Evolutionary conservation across 768 basidiomycete genomes (phyloP), one percentile per base, ranked within the genome.

Genomic region (Tricholoma matsutake): DNA sequence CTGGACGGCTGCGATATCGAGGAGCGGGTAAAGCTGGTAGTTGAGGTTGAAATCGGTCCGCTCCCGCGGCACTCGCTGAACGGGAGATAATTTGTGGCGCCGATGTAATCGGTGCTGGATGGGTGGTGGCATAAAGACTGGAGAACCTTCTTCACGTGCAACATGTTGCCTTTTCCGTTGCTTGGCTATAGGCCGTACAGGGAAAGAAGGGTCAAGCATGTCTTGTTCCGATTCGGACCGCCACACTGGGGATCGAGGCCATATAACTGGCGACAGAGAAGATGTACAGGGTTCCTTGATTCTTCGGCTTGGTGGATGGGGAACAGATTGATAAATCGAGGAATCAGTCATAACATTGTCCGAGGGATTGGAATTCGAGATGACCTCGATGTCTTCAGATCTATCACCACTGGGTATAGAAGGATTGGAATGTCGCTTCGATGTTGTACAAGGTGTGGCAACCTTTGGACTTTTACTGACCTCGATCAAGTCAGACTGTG

Each of bases 1-100:
- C 66, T 93, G 92, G 16, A 72, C 72, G 3, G 92, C 92, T 68
- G 87, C 88, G 34, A 83, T 77, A 65, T 91, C 91, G 56, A 91
- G 78, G 68, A 86, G 77, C 1, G 68, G 66, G 70, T 82, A 71
- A 37, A 39, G 47, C 67, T 35, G 63, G 67, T 20, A 18, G 49
- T 58, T 47, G 16, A 60, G 56, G 14, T 47, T 34, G 20, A 32
- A 14, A 13, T 39, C 37, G 8, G 20, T 41, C 28, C 47, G 51
- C 28, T 57, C 52, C 18, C 56, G 62, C 65, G 35, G 54, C 22
- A 28, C 65, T 66, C 63, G 59, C 63, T 57, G 54, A 34, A 70
- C 68, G 1, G 75, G 73, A 45, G 77, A 75, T 55, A 73, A 72
- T 20, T 47, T 20, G 18, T 67, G 63, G 35, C 65, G 69, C 54